Evolutionary conservation across 805 yeast genomes (phyloP).

Genomic region (Clavispora phyllophila): DNA sequence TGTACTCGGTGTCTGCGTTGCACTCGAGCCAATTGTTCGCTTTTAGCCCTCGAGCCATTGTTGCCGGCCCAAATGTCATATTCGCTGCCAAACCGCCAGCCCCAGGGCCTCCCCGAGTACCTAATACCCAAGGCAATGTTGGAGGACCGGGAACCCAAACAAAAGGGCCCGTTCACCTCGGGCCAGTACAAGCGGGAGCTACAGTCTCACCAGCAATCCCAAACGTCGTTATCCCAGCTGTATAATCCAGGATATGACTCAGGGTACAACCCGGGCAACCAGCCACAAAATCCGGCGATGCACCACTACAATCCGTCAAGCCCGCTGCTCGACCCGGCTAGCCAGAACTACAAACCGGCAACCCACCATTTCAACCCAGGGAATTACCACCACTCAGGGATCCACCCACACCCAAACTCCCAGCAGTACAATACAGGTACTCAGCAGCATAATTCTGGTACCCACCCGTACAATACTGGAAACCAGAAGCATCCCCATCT

Average conservation of each 20-base stretch:
- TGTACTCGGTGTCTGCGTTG: not conserved
- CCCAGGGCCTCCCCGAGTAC: conserved; percentile 23
- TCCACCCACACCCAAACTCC: no score
- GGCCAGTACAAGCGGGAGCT: not conserved
- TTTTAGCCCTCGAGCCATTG: not conserved
- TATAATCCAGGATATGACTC: not conserved
- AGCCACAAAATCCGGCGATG: not conserved
- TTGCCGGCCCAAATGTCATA: not conserved
- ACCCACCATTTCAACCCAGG: no score
- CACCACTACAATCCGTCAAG: not conserved
- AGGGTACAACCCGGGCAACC: not conserved
- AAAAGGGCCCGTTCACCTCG: not conserved
- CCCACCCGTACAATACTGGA: not conserved
- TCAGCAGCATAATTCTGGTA: no score
- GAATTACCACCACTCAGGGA: no score
- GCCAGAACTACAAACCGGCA: no score
- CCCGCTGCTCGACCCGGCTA: not conserved
- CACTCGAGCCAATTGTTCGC: not conserved
- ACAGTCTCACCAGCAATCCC: not conserved
- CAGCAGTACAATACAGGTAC: not conserved
- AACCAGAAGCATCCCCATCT: not conserved
- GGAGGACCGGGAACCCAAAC: conserved; percentile 3
- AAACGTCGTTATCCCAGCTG: not conserved
- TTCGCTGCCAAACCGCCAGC: conserved; percentile 9
- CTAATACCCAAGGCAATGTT: conserved; percentile 22